Evolutionary conservation across 148 eudicot species (phyloP), one percentile per base, ranked within the genome.

Genomic region (Cornus controversa): DNA sequence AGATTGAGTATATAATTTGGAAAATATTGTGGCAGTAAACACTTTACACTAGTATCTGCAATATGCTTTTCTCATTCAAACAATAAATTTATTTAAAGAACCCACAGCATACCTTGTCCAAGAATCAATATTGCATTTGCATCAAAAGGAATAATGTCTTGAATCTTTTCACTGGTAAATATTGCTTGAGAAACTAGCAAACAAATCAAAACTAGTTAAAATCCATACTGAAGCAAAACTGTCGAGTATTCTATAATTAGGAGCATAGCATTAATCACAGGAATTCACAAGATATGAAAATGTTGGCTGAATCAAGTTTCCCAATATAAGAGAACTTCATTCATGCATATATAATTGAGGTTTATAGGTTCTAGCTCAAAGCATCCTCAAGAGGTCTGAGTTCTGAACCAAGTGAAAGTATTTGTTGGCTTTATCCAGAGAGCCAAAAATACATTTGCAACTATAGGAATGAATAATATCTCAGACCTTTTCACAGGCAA

Each of bases 111-210:
- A 95, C 98, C 98, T 91, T 87, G 93, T 74, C 97, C 98, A 80
- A 95, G 97, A 75, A 95, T 69, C 90, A 93, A 77, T 69, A 93
- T 73, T 79, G 90, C 81, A 88, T 89, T 84, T 29, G 85, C 83
- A 64, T 90, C 84, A 84, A 88, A 87, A 66, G 96, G 88, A 79
- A 87, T 75, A 74, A 93, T 82, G 42, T 91, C 90, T 82, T 85
- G 91, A 76, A 95, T 90, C 80, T 78, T 95, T 89, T 93, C 94
- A 80, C 93, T 83, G 64, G 87, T 14, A 85, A 95, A 95, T 81
- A 95, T 87, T 53, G 90, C 89, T 85, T 83, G 87, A 62, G 71
- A 72, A 81, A 91, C 96, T 93, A 76, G 72, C 73, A 81, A 73
- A 70, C 70, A 72, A 74, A 37, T 5, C 68, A 77, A 27, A 27